Base-by-base conservation (phyloP, 805 yeast genomes). In the Candida stauntonica region DNA sequence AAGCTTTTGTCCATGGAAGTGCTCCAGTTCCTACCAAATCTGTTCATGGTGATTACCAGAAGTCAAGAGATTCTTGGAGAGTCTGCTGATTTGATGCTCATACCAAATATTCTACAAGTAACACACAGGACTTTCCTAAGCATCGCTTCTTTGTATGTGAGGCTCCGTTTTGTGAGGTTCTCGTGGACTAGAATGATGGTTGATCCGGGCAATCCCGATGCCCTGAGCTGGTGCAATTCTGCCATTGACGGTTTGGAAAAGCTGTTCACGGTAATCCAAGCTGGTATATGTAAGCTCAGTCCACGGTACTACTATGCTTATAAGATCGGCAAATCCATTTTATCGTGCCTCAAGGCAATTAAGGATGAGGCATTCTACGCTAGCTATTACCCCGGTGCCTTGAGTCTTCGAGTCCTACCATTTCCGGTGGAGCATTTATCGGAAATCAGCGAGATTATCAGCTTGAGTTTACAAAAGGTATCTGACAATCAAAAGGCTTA, bases 261-360 rank as follows among this genome's bases (percentile, higher is more conserved):
- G 3, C n/a, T 33, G 5, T 33, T 38, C 31, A 33, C 21, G 34
- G 28, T 35, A 14, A 17, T 34, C 8, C 26, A 29, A 16, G 23
- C 33, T 11, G 37, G 35, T 6, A 5, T 35, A 13, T 14, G n/a
- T 9, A 38, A 34, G n/a, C 32, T 42, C 12, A 35, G 29, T 2
- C 30, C 24, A 5, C 35, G 40, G 12, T 42, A 42, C 23, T 42
- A 35, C 39, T 42, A 38, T 24, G 42, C 45, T 12, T 42, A 35
- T 31, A 31, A 42, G 33, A 34, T 38, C n/a, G 8, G n/a, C 21
- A 42, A 29, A 19, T 12, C 23, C 12, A 31, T 38, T 24, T 38
- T 35, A 18, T 15, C 34, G 15, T 17, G 14, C 5, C 29, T 38
- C 12, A 34, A 33, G 17, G 24, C 36, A 3, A 19, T 31, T 7